These are phyloP conservation scores for Dioscorea dumetorum DNA, from an alignment of 106 monocot genomes.

Conservation along the genomic window DNA sequence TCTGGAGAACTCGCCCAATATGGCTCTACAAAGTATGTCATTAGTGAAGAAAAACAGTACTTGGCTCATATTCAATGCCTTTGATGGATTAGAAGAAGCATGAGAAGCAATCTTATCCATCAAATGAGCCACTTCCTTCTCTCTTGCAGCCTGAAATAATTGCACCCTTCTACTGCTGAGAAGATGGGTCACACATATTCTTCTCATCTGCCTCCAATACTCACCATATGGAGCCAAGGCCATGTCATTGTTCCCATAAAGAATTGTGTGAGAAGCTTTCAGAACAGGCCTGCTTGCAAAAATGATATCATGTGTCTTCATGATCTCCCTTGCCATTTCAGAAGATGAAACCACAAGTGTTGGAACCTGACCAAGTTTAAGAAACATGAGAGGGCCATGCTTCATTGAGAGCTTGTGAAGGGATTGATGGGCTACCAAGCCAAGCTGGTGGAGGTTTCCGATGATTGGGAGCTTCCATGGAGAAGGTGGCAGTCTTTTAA, in stretches of 20 bases:
- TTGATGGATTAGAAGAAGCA: too few relatives aligned
- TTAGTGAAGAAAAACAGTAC: too few relatives aligned
- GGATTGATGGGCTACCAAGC: constrained; percentile 1
- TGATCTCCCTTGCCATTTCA: too few relatives aligned
- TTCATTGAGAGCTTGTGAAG: constrained; percentile 1
- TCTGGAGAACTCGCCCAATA: not conserved
- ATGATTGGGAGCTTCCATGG: constrained; percentile 14
- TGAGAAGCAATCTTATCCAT: not conserved
- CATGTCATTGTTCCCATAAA: too few relatives aligned
- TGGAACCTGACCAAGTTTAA: constrained; percentile 5
- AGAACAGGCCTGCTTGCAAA: too few relatives aligned
- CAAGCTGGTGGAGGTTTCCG: constrained; percentile 25
- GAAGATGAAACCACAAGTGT: constrained; percentile 14
- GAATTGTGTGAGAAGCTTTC: too few relatives aligned
- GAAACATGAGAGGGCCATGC: too few relatives aligned
- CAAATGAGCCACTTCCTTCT: constrained; percentile 10
- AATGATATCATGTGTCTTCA: too few relatives aligned
- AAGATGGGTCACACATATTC: too few relatives aligned
- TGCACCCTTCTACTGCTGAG: constrained; percentile 5
- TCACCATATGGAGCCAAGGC: too few relatives aligned
- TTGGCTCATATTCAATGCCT: constrained; percentile 3
- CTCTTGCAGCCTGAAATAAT: not conserved
- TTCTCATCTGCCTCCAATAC: too few relatives aligned
- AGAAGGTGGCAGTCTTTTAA: not conserved
- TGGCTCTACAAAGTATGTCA: constrained; percentile 4